Evolutionary conservation across 1,139 yeast species (phyloP), one percentile per base, ranked within the genome.

Genomic region (Candida buenavistaensis): DNA sequence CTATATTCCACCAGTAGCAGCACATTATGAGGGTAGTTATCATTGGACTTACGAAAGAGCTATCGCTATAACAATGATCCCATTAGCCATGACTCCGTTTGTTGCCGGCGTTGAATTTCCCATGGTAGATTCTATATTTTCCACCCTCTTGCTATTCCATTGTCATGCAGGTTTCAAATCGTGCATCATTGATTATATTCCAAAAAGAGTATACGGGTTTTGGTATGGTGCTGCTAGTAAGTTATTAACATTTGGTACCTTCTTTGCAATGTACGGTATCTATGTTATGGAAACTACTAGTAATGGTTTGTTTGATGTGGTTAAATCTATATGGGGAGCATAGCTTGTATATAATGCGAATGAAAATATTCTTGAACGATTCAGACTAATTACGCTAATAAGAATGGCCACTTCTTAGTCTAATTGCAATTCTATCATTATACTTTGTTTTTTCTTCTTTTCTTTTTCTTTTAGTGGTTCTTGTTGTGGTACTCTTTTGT

Each of bases 151-250:
- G 32, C 64, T 90, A 46, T 71, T 79, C 48, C 97, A 90, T 64
- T 72, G 82, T 39, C 86, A 85, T 59, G 73, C 80, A 38, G 97
- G 97, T 0, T 76, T 90, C 63, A 81, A 80, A 52, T 72, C 95
- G 26, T 87, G 96, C 65, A 88, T 90, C 54, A 78, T 81, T 42
- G 97, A 90, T 62, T 89, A 89, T 63, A 82, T 90, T 44, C 97
- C 96, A 36, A 69, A 66, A 45, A 72, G 95, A 64, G 85, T 80
- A 13, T 85, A 80, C 52, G 92, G 92, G 27, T 57, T 68, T 23
- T 77, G 74, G 71, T 81, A 82, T 61, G 69, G 69, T 46, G 67
- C 68, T 45, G 89, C 89, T 42, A 64, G 74, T 67, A 72, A 75
- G 51, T 56, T 82, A 47, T 70, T 85, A 56, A 65, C 78, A 21